Percentiles rank a stretch among this genome's conserved stretches.
Conservation (phyloP, 345 rosid species). For the Mangifera indica region DNA sequence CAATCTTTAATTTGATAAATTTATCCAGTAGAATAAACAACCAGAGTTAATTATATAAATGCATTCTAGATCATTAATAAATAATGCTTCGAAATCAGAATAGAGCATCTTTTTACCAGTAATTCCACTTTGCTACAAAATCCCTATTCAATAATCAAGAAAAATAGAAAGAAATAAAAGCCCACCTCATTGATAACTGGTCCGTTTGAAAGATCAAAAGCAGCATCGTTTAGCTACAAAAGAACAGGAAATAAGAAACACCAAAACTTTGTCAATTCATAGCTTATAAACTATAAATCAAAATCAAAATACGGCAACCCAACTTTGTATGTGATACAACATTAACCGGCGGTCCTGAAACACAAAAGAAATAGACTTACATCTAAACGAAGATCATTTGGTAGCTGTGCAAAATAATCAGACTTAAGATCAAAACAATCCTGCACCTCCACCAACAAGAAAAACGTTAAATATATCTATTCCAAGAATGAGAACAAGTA, state of each 20-base stretch:
- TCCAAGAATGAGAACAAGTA: too few species aligned
- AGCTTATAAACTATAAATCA: background rate
- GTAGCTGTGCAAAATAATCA: constrained; percentile 67
- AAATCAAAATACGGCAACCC: background rate
- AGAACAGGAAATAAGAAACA: background rate
- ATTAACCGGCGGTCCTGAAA: background rate
- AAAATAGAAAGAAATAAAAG: background rate
- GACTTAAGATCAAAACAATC: constrained; percentile 78
- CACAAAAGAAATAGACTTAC: constrained; percentile 34
- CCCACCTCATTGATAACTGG: constrained; percentile 74
- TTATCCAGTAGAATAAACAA: too few species aligned
- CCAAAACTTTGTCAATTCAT: background rate
- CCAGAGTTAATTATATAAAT: too few species aligned
- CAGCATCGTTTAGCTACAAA: constrained; percentile 83
- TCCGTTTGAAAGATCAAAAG: constrained; percentile 94
- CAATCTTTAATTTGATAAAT: too few species aligned
- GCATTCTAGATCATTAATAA: too few species aligned
- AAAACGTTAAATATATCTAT: background rate
- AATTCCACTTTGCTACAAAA: background rate
- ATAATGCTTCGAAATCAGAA: too few species aligned
- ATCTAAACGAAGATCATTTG: constrained; percentile 81
- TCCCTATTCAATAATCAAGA: constrained; percentile 8
- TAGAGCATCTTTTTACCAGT: too few species aligned
- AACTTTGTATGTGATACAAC: background rate
- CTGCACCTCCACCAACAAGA: constrained; percentile 41